Evolutionary conservation across 192 early-diverging fungal species (phyloP).

Genomic region (Phlyctochytrium arcticum): DNA sequence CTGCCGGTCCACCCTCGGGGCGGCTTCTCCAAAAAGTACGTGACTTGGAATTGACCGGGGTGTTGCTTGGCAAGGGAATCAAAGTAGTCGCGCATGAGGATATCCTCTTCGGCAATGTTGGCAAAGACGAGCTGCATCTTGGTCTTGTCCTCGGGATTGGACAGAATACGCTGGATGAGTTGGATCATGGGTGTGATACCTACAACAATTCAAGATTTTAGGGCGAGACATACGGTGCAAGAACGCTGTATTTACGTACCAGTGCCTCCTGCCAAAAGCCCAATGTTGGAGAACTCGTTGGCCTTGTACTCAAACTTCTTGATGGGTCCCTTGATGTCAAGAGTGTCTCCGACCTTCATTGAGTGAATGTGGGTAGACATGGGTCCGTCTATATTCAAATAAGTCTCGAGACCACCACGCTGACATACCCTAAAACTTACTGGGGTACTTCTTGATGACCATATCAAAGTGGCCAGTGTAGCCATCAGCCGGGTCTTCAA

Average conservation of each 20-base stretch:
- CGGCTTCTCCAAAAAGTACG: slow-evolving; percentile 62
- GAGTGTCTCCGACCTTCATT: slow-evolving; percentile 66
- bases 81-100: slow-evolving; percentile 62
- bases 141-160: slow-evolving; percentile 63
- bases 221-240: background rate
- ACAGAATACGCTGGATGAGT: slow-evolving; percentile 59
- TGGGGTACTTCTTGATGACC: slow-evolving; percentile 74
- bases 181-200: slow-evolving; percentile 82
- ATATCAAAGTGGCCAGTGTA: slow-evolving; percentile 71
- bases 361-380: slow-evolving; percentile 64
- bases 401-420: slow-evolving; percentile 58
- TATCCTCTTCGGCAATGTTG: slow-evolving; percentile 66
- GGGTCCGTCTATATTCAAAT: slow-evolving; percentile 73
- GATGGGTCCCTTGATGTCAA: slow-evolving; percentile 81
- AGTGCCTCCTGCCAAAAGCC: slow-evolving; percentile 82
- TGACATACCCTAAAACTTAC: background rate
- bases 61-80: slow-evolving; percentile 51
- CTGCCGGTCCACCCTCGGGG: slow-evolving; percentile 62
- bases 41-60: slow-evolving; percentile 62
- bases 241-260: slow-evolving; percentile 33
- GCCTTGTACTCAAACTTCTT: slow-evolving; percentile 66
- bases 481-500: slow-evolving; percentile 40
- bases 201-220: background rate
- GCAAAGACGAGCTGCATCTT: slow-evolving; percentile 68
- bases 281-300: slow-evolving; percentile 65